phyloP scores from a whole-genome alignment of 2,329 filamentous ascomycete species.

The Hymenotorrendiella dingleyae region DNA sequence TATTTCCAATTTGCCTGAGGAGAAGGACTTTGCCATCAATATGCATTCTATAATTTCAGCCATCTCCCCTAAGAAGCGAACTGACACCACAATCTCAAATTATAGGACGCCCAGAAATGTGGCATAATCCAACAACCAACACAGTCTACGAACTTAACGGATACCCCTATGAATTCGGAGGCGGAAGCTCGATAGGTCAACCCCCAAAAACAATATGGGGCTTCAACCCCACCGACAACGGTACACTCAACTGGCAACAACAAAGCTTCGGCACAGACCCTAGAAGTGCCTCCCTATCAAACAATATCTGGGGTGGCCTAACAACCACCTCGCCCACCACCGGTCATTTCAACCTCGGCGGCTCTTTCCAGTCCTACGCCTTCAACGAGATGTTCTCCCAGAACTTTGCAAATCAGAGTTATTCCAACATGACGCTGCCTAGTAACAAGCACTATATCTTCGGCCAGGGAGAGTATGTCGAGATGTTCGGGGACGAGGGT shows the following conservation, averaged over 20 bases:
- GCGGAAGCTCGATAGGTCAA: background rate
- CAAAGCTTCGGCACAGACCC: background rate
- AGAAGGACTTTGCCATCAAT: too few relatives aligned
- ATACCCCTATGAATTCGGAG: background rate
- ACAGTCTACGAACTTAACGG: constrained; percentile 10
- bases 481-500: background rate
- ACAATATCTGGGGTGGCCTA: background rate
- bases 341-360: background rate
- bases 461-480: background rate
- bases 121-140: constrained; percentile 6
- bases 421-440: background rate
- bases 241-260: background rate
- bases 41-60: too few relatives aligned
- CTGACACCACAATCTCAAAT: too few relatives aligned
- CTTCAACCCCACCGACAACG: background rate
- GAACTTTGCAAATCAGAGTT: background rate
- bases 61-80: too few relatives aligned
- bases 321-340: background rate
- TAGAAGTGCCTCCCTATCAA: background rate
- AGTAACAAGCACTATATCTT: background rate
- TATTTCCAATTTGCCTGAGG: too few relatives aligned
- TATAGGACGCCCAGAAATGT: constrained; percentile 9
- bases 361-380: background rate
- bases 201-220: background rate
- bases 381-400: background rate